These are phyloP conservation scores for Annulohypoxylon nitens DNA, from an alignment of 495 filamentous ascomycete genomes.

Conservation along the genomic window DNA sequence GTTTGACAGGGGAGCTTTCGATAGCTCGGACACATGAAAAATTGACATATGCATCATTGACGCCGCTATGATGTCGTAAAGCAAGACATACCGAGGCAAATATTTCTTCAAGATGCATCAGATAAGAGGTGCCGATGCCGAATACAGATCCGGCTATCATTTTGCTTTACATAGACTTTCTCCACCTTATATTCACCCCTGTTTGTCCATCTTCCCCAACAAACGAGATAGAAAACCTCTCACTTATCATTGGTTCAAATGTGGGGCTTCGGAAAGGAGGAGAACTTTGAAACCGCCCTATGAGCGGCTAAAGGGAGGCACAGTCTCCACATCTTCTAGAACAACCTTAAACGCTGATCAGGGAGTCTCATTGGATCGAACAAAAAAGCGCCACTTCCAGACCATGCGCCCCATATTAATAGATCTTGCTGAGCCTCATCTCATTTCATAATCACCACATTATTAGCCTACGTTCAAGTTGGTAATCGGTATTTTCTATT, in stretches of 20 bases:
- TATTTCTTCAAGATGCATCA: not conserved
- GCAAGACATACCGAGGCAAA: slow-evolving; percentile 17
- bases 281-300: slow-evolving; percentile 39
- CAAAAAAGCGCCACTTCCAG: slow-evolving; percentile 35
- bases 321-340: slow-evolving; percentile 42
- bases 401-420: slow-evolving; percentile 18
- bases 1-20: not conserved
- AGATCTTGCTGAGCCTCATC: slow-evolving; percentile 33
- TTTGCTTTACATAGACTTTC: slow-evolving; percentile 22
- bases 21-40: slow-evolving; percentile 1
- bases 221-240: slow-evolving; percentile 28
- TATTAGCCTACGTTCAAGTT: not conserved
- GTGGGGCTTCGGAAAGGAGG: slow-evolving; percentile 30
- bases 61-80: not conserved
- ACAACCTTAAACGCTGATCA: slow-evolving; percentile 34
- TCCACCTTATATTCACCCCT: slow-evolving; percentile 19
- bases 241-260: slow-evolving; percentile 20
- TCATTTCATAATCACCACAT: not conserved
- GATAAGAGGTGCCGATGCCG: not conserved
- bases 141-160: slow-evolving; percentile 1
- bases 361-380: slow-evolving; percentile 18
- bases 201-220: slow-evolving; percentile 32
- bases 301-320: slow-evolving; percentile 27
- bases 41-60: not conserved
- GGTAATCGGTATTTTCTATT: not conserved